These are phyloP conservation scores for Platanthera zijinensis DNA, from an alignment of 106 monocot genomes.

Conservation along the genomic window DNA sequence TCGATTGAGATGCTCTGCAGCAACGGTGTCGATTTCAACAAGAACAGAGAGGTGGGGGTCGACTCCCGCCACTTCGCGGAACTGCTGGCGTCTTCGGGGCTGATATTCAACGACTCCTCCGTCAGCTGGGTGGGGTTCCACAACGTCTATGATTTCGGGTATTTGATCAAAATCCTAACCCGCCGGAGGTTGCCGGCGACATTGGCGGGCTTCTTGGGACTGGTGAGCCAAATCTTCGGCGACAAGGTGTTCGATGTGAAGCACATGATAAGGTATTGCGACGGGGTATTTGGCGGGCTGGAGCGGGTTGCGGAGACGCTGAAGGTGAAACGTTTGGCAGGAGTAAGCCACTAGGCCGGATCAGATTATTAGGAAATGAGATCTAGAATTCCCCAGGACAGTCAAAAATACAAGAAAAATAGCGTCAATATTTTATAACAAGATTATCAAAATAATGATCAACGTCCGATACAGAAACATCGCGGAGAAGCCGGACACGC, in stretches of 20 bases:
- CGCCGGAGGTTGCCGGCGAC: conserved; percentile 11
- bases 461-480: no score
- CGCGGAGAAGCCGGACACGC: no score
- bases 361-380: no score
- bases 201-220: conserved; percentile 18
- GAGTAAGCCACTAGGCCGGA: conserved; percentile 39
- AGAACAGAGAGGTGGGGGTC: conserved; percentile 14
- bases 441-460: no score
- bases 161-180: conserved; percentile 36
- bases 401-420: no score
- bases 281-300: conserved; percentile 32
- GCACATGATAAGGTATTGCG: conserved; percentile 31
- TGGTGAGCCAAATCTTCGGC: conserved; percentile 23
- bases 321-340: conserved; percentile 20
- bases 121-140: conserved; percentile 44
- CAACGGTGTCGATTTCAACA: conserved; percentile 29
- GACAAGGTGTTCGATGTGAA: conserved; percentile 31
- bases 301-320: conserved; percentile 28
- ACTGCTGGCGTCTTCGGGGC: conserved; percentile 28
- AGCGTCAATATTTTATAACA: no score
- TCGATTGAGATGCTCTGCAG: conserved; percentile 18
- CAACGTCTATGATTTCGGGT: conserved; percentile 40
- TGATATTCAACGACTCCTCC: conserved; percentile 16
- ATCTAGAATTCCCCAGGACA: no score
- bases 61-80: conserved; percentile 17